Percentiles rank a stretch among this genome's conserved stretches.
Conservation (phyloP, 768 basidiomycete species). For the Boletus speciosus region DNA sequence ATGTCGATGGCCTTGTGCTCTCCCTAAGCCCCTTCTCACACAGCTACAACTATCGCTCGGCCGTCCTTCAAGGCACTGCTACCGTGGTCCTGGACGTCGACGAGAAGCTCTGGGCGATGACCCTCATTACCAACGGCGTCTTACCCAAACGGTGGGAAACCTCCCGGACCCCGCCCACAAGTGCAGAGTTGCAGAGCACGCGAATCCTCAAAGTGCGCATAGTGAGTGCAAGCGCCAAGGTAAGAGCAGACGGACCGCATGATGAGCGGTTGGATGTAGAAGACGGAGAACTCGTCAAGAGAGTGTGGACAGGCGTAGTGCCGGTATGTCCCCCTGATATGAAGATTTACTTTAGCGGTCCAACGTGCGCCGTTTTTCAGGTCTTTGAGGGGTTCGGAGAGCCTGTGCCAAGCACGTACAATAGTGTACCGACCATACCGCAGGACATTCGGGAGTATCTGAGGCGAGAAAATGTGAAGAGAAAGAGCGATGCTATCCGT, state of each 20-base stretch:
- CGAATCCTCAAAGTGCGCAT: constrained; percentile 22
- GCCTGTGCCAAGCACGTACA: constrained; percentile 22
- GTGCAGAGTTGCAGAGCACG: constrained; percentile 23
- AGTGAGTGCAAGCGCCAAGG: constrained; percentile 21
- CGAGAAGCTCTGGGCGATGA: constrained; percentile 26
- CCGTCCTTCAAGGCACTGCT: constrained; percentile 20
- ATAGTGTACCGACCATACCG: constrained; percentile 11
- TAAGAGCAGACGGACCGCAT: constrained; percentile 22
- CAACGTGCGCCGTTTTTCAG: not conserved
- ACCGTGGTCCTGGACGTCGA: constrained; percentile 13
- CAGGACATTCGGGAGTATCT: constrained; percentile 21
- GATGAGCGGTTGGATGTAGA: constrained; percentile 19
- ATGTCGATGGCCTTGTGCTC: constrained; percentile 24
- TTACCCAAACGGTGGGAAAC: constrained; percentile 23
- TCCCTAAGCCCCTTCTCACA: constrained; percentile 23
- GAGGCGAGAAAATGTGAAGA: constrained; percentile 20
- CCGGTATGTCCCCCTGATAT: constrained; percentile 10
- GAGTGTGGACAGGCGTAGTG: constrained; percentile 26
- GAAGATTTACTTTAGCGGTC: not conserved
- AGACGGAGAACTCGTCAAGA: constrained; percentile 10
- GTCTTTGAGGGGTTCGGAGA: constrained; percentile 25
- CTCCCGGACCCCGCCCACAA: constrained; percentile 19
- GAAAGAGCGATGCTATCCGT: constrained; percentile 22
- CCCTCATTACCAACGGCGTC: constrained; percentile 21
- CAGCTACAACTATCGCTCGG: constrained; percentile 27